Evolutionary conservation across 1,284 basidiomycete genomes (phyloP), one percentile per base, ranked within the genome.

Genomic region (Trichosporon sp.): DNA sequence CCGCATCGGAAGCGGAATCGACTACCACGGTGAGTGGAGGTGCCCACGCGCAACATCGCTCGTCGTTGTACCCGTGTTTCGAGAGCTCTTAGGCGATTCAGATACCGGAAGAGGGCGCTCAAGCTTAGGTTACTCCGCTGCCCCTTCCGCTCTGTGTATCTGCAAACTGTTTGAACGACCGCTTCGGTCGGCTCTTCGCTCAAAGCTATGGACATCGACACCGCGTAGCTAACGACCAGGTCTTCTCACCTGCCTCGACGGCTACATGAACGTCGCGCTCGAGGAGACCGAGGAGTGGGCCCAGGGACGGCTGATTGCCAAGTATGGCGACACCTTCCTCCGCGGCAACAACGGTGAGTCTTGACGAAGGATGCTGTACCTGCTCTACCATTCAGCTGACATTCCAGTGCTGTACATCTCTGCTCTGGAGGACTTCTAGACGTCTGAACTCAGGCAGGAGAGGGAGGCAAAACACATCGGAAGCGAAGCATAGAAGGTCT

Each of bases 201-300:
- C n/a, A n/a, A 7, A 7, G 29, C 27, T n/a, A 35, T 38, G 31
- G 21, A 34, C 2, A 12, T 58, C 53, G 13, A 51, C 4, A 62
- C 12, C 18, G 15, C 60, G 5, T 6, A 9, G 25, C 65, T 69
- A n/a, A 27, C 42, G 7, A 0, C 15, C 73, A 98, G 95, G 95
- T 44, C 87, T 95, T 1, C 85, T 99, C n/a, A 95, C 93, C 7
- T 98, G 97, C 81, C 87, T 99, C 25, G 97, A 99, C 82, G 97
- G 95, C 0, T 95, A 94, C 82, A 95, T 99, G 97, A 99, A 99
- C 84, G 98, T 99, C 68, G 96, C 95, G 3, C 85, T 99, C 62
- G 96, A 99, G 84, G 91, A 98, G 81, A 98, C 95, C 1, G 92
- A 95, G 82, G 96, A 99, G 84, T 90, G 93, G 82, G 92, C 97